Evolutionary conservation across 352 stramenopile species (phyloP), one percentile per base, ranked within the genome.

Genomic region (Pythium grandisporangium): DNA sequence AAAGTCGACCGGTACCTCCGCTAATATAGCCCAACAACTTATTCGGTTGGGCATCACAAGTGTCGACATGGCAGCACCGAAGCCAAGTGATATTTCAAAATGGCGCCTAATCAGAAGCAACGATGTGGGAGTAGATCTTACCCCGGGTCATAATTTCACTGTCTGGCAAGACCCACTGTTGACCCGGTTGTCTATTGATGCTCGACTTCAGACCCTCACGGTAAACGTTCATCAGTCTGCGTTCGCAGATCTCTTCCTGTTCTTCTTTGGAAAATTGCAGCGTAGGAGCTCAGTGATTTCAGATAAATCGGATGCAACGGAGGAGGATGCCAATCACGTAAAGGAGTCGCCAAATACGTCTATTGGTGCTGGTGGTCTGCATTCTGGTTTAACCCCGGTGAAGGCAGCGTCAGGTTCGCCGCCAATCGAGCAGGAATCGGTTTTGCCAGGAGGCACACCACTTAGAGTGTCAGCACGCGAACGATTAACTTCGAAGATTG

Each of bases 151-250:
- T 30, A 56, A 67, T 17, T 55, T 66, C n/a, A 65, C 66, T 7
- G 61, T 89, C 27, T 90, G 76, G 79, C 74, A 89, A 47, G 72
- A 89, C 36, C 56, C 69, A 7, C 58, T 93, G 7, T 42, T 89
- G 32, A 86, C 74, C 1, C 51, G 57, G 7, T 49, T 91, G 12
- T 91, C 80, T 5, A 48, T 90, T 25, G 80, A 93, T 55, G 65
- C 68, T 22, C 69, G 58, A 39, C 63, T 93, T 16, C 61, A 66
- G n/a, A 71, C 74, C 6, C 55, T 93, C 5, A 78, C 65, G 13
- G 62, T 93, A 41, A 75, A 91, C 34, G 37, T 91, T 20, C 81
- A 87, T 37, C 77, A 89, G 54, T 70, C 88, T 27, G 84, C 75
- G 6, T 65, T 91, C 25, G 55, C 77, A 11, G 66, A 84, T 35